Evolutionary conservation across 768 basidiomycete genomes (phyloP).

Genomic region (Holtermanniella nyarrowii): DNA sequence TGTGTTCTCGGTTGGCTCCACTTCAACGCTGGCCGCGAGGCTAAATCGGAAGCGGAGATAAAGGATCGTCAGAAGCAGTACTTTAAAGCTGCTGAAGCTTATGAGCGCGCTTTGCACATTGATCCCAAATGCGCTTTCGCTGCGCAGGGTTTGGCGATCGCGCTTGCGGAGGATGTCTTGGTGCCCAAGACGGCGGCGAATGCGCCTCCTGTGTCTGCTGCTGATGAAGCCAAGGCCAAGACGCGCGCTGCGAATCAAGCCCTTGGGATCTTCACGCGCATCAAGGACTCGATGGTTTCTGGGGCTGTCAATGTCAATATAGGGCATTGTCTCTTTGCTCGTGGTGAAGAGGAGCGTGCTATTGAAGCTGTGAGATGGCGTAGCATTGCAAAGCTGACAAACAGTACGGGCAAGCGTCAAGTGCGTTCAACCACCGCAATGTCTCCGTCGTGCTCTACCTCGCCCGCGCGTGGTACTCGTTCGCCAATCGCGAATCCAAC

Average conservation of each 20-base stretch:
- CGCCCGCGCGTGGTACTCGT: slow-evolving; percentile 86
- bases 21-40: slow-evolving; percentile 79
- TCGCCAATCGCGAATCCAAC: slow-evolving; percentile 80
- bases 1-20: slow-evolving; percentile 80
- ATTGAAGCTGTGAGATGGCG: slow-evolving; percentile 69
- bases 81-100: slow-evolving; percentile 76
- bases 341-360: slow-evolving; percentile 89
- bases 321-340: slow-evolving; percentile 85
- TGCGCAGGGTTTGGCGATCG: slow-evolving; percentile 89
- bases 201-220: slow-evolving; percentile 10
- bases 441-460: slow-evolving; percentile 70
- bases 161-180: slow-evolving; percentile 81
- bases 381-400: slow-evolving; percentile 1
- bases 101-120: slow-evolving; percentile 74
- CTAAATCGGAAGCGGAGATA: slow-evolving; percentile 47
- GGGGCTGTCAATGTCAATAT: slow-evolving; percentile 91
- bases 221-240: slow-evolving; percentile 58
- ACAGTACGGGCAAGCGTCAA: slow-evolving; percentile 86
- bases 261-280: slow-evolving; percentile 76
- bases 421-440: slow-evolving; percentile 63
- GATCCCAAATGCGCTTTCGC: slow-evolving; percentile 83
- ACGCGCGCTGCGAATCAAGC: slow-evolving; percentile 66
- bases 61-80: slow-evolving; percentile 71
- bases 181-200: slow-evolving; percentile 50
- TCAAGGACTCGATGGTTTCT: slow-evolving; percentile 70